Evolutionary conservation across 768 basidiomycete genomes (phyloP).

Genomic region (Boletus rubescentipes): DNA sequence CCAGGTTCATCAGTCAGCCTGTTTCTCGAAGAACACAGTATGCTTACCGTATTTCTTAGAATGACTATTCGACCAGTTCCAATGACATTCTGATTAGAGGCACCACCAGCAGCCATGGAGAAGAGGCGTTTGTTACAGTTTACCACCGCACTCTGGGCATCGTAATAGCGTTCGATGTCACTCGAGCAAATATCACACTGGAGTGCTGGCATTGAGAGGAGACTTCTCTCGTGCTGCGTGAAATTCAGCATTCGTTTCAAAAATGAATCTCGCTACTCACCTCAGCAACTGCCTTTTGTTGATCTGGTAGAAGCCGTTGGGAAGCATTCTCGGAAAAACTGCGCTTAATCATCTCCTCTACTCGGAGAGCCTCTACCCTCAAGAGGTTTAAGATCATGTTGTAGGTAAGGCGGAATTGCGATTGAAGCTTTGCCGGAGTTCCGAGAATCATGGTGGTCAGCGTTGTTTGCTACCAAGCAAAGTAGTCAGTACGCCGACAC

Average conservation of each 20-base stretch:
- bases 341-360: slow-evolving; percentile 99
- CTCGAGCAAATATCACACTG: slow-evolving; percentile 64
- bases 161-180: slow-evolving; percentile 79
- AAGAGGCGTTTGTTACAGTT: slow-evolving; percentile 63
- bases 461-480: slow-evolving; percentile 55
- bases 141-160: slow-evolving; percentile 61
- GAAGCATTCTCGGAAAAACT: slow-evolving; percentile 98
- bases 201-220: slow-evolving; percentile 62
- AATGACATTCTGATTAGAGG: slow-evolving; percentile 68
- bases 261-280: slow-evolving; percentile 40
- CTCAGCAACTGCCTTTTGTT: slow-evolving; percentile 84
- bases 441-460: slow-evolving; percentile 92
- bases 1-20: not conserved
- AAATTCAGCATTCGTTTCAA: slow-evolving; percentile 8
- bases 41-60: slow-evolving; percentile 74
- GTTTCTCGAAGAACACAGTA: not conserved
- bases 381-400: slow-evolving; percentile 99
- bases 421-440: slow-evolving; percentile 86
- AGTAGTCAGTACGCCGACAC: not conserved
- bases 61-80: slow-evolving; percentile 78
- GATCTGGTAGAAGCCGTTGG: slow-evolving; percentile 87
- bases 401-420: slow-evolving; percentile 97
- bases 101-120: slow-evolving; percentile 53
- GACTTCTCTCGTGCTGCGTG: slow-evolving; percentile 65
- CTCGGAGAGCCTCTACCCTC: slow-evolving; percentile 91